Conservation (phyloP, 306 rosid species). For the Sesbania bispinosa region DNA sequence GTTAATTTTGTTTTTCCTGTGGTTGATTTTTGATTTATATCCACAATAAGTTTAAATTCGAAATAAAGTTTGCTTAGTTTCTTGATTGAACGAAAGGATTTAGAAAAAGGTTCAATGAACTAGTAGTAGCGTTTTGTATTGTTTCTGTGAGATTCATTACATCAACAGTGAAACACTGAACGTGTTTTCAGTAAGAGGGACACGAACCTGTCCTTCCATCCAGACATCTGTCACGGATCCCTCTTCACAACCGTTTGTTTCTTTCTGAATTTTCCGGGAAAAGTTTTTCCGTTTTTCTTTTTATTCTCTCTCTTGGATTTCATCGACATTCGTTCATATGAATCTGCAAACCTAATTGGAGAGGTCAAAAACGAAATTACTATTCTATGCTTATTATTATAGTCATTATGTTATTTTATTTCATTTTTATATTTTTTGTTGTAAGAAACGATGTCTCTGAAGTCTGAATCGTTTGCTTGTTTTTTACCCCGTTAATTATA, state of each 20-base stretch:
- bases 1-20: not conserved
- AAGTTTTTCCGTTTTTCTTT: no score
- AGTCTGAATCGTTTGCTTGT: not conserved
- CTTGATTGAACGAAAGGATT: not conserved
- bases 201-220: conserved; percentile 22
- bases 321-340: conserved; percentile 26
- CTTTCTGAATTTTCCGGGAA: not conserved
- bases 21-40: not conserved
- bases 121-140: not conserved
- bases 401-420: no score
- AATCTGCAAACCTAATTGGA: not conserved
- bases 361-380: conserved; percentile 25
- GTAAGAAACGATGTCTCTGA: not conserved
- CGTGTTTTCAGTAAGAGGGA: conserved; percentile 39
- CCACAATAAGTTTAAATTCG: not conserved
- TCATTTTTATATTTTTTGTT: not conserved
- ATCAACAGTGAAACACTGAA: conserved; percentile 29
- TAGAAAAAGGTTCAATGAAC: conserved; percentile 20
- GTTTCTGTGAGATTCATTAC: conserved; percentile 19
- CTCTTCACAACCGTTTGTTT: conserved; percentile 23
- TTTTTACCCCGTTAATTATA: not conserved
- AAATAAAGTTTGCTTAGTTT: not conserved
- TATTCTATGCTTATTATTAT: not conserved
- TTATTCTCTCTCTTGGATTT: not conserved
- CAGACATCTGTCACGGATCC: conserved; percentile 16